Conservation (phyloP, 148 eudicot species). For the Selenicereus undatus region DNA sequence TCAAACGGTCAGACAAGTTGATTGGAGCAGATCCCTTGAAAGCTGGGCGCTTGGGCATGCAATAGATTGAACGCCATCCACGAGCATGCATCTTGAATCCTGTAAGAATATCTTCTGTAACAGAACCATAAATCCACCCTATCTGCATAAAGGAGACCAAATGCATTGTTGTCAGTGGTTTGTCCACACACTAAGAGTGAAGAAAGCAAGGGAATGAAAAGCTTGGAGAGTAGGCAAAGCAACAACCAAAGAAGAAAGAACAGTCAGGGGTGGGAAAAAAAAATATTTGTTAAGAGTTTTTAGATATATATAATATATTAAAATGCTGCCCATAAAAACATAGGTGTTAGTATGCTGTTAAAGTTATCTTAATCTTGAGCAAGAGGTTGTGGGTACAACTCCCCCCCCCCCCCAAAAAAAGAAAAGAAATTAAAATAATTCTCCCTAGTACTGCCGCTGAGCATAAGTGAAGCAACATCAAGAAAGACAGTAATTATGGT, state of each 20-base stretch:
- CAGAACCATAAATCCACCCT: conserved; percentile 8
- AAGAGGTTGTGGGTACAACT: too few relatives aligned
- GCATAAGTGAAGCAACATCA: too few relatives aligned
- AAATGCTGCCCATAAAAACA: too few relatives aligned
- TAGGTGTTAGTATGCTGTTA: too few relatives aligned
- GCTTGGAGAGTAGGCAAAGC: background rate
- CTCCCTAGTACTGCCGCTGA: too few relatives aligned
- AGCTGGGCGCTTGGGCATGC: conserved; percentile 8
- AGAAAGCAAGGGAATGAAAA: background rate
- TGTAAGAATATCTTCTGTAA: conserved; percentile 8
- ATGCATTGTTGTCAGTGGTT: background rate
- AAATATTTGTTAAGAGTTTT: too few relatives aligned
- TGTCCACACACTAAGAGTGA: background rate
- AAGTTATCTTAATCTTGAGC: too few relatives aligned
- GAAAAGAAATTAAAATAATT: too few relatives aligned
- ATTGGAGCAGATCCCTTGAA: conserved; percentile 10
- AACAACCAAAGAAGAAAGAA: background rate
- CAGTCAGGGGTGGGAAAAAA: too few relatives aligned
- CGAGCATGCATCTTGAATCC: conserved; percentile 10
- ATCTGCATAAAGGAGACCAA: background rate
- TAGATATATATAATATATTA: too few relatives aligned
- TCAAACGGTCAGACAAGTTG: conserved; percentile 7
- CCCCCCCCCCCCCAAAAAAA: too few relatives aligned
- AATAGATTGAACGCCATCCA: conserved; percentile 6
- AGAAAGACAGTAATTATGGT: too few relatives aligned